Evolutionary conservation across 2,329 filamentous ascomycete species (phyloP).

Genomic region (Arthrobotrys musiformis): DNA sequence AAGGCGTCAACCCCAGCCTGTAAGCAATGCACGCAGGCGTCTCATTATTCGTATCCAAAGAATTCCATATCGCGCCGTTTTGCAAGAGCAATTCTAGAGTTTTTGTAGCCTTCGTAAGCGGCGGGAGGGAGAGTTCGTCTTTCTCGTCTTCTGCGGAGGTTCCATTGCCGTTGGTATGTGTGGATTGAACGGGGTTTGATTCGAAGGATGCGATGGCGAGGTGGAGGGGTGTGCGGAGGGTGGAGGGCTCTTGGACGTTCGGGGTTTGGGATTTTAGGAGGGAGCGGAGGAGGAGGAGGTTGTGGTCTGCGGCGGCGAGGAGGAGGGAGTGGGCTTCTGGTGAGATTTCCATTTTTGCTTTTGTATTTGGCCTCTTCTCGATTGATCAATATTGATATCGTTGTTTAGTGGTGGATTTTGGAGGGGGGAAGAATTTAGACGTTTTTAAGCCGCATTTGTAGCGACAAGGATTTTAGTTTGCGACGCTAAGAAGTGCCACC

Average conservation of each 20-base stretch:
- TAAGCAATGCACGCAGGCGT: slow-evolving; percentile 89
- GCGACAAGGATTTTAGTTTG: no score
- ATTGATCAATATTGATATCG: background rate
- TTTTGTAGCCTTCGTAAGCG: slow-evolving; percentile 72
- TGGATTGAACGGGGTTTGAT: background rate
- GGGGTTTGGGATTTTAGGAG: slow-evolving; percentile 75
- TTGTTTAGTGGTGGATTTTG: background rate
- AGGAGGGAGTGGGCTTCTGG: slow-evolving; percentile 70
- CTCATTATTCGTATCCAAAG: slow-evolving; percentile 84
- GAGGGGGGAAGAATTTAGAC: background rate
- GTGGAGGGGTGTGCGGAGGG: slow-evolving; percentile 87
- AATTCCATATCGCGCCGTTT: slow-evolving; percentile 96
- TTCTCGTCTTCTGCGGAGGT: slow-evolving; percentile 43
- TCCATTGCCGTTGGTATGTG: slow-evolving; percentile 12
- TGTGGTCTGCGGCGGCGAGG: slow-evolving; percentile 74
- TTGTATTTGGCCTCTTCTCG: background rate
- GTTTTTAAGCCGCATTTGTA: background rate
- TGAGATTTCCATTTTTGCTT: slow-evolving; percentile 1
- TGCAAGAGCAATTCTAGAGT: slow-evolving; percentile 81
- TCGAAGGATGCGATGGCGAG: slow-evolving; percentile 84
- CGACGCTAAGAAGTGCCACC: no score
- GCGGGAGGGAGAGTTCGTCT: slow-evolving; percentile 59
- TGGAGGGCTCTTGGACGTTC: slow-evolving; percentile 83
- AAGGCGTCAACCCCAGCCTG: slow-evolving; percentile 72
- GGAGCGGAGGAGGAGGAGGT: slow-evolving; percentile 74